phyloP scores from a whole-genome alignment of 208 protist genomes.

The Phytomonas sp. region DNA sequence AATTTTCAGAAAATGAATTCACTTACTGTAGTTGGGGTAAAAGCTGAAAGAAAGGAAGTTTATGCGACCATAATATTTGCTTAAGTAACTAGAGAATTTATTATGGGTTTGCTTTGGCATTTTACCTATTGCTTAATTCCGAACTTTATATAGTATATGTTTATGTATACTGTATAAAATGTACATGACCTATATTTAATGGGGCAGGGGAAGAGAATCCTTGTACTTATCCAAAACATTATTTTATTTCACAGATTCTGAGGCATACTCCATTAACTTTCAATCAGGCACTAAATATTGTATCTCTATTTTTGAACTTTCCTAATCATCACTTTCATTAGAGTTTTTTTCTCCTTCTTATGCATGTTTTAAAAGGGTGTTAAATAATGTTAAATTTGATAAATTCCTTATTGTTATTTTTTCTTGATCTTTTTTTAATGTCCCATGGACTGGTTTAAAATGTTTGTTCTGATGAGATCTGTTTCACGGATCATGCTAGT shows the following conservation, averaged over 20 bases:
- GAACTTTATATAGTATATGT: slow-evolving; percentile 2
- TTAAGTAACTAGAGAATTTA: background rate
- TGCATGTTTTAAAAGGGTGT: slow-evolving; percentile 4
- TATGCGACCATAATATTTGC: background rate
- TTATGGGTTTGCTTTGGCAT: background rate
- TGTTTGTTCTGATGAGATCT: background rate
- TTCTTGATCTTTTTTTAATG: slow-evolving; percentile 6
- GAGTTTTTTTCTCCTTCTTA: slow-evolving; percentile 10
- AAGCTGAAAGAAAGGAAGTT: background rate
- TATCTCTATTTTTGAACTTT: background rate
- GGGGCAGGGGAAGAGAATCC: background rate
- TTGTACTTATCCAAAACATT: background rate
- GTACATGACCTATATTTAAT: background rate
- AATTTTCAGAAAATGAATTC: background rate
- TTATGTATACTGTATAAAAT: slow-evolving; percentile 1
- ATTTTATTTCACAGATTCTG: slow-evolving; percentile 4
- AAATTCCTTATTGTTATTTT: background rate
- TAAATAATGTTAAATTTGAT: slow-evolving; percentile 2
- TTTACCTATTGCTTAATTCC: background rate
- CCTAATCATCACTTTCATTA: background rate
- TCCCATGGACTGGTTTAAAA: background rate
- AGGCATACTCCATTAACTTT: background rate
- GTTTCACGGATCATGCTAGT: background rate
- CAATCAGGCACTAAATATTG: background rate
- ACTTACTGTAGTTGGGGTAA: background rate